Evolutionary conservation across 768 basidiomycete species (phyloP), one percentile per base, ranked within the genome.

Genomic region (Lactifluus subvellereus): DNA sequence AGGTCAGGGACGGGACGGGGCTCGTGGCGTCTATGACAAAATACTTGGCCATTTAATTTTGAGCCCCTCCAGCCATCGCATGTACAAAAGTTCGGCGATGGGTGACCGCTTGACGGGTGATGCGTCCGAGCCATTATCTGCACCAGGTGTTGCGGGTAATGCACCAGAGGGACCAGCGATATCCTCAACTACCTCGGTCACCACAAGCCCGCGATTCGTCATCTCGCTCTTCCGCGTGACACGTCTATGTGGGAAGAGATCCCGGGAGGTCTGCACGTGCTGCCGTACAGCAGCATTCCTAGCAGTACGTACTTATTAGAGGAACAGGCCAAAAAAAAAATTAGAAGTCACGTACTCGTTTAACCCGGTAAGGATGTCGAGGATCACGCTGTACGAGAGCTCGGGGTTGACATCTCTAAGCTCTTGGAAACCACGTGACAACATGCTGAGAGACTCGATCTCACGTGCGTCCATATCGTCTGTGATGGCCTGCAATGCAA

Each of bases 51-150:
- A 95, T 73, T 92, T 94, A 71, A 94, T 78, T 74, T 85, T 88
- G 57, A 97, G 76, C 3, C 94, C 94, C 71, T 97, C 91, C 30
- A 98, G 77, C 95, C 96, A 98, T 54, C 96, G 85, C 82, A 95
- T 87, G 73, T 98, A 98, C n/a, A 98, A 77, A 66, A 98, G 81
- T 72, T 98, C 96, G 22, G 94, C 91, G 33, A 98, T 94, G 6
- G 95, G 94, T 59, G 92, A 94, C 72, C 87, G 89, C 66, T 84
- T 82, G 58, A 78, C 66, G 1, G 73, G 68, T 6, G 72, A 62
- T 49, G 69, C 66, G 0, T 70, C 65, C 27, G 72, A 62, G 32
- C 49, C 56, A 54, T 51, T 51, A n/a, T 56, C 64, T 58, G 73
- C 9, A 77, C 64, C 5, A 81, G 80, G 49, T 80, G 72, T 6